phyloP scores from a whole-genome alignment of 192 early-diverging fungal genomes.

The Podila verticillata region DNA sequence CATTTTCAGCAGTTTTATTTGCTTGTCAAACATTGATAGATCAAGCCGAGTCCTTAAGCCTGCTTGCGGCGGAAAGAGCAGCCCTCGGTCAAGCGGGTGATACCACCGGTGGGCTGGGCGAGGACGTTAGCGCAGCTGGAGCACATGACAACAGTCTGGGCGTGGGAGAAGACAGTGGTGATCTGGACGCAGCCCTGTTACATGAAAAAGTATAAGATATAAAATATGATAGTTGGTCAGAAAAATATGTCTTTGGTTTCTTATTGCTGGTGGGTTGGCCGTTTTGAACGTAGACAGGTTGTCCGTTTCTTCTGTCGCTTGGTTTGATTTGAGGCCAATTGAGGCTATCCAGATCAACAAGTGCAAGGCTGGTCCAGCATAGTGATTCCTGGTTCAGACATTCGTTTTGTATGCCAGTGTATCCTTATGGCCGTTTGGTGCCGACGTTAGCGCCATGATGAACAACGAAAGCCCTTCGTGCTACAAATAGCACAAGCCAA shows the following conservation, averaged over 20 bases:
- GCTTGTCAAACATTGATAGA: background rate
- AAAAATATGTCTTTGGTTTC: background rate
- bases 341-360: too few relatives aligned
- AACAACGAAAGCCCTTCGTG: too few relatives aligned
- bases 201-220: background rate
- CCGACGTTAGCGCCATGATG: too few relatives aligned
- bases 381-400: too few relatives aligned
- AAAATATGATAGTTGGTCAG: background rate
- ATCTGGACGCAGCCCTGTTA: conserved; percentile 90
- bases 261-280: background rate
- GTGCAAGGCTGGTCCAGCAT: too few relatives aligned
- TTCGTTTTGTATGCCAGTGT: too few relatives aligned
- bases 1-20: conserved; percentile 4
- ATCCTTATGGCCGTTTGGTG: too few relatives aligned
- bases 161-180: conserved; percentile 99
- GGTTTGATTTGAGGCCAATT: too few relatives aligned
- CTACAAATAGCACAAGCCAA: too few relatives aligned
- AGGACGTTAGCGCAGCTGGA: conserved; percentile 95
- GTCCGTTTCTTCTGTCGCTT: too few relatives aligned
- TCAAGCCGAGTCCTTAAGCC: conserved; percentile 35
- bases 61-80: conserved; percentile 57
- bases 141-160: conserved; percentile 98
- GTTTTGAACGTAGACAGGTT: too few relatives aligned
- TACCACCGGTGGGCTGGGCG: conserved; percentile 99
- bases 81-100: conserved; percentile 94